phyloP scores from a whole-genome alignment of 257 asterid species.

The Solanum verrucosum region DNA sequence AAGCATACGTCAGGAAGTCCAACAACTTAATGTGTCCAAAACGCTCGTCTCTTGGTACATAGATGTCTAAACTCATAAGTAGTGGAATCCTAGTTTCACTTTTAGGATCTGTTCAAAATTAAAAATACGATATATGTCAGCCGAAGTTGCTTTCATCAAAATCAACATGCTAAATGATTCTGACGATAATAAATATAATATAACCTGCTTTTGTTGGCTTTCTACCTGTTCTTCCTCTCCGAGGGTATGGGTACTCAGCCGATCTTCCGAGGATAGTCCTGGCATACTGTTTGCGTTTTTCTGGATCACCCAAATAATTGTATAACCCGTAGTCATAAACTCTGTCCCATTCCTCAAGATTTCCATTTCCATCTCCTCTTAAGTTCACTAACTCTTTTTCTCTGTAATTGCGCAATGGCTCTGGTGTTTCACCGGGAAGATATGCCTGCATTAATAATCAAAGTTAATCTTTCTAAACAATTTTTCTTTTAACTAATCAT shows the following conservation, averaged over 20 bases:
- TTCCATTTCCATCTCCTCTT: slow-evolving; percentile 63
- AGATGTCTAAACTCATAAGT: slow-evolving; percentile 42
- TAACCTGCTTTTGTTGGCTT: slow-evolving; percentile 43
- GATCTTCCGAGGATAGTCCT: slow-evolving; percentile 70
- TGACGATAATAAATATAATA: no score
- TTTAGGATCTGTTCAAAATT: slow-evolving; percentile 38
- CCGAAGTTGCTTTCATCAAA: not conserved
- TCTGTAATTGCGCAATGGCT: slow-evolving; percentile 38
- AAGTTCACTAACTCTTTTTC: slow-evolving; percentile 50
- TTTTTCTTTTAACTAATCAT: no score
- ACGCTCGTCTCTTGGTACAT: slow-evolving; percentile 76
- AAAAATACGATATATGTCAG: not conserved
- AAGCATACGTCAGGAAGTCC: slow-evolving; percentile 57
- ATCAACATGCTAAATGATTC: not conserved
- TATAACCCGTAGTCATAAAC: slow-evolving; percentile 59
- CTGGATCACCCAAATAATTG: slow-evolving; percentile 70
- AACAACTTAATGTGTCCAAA: slow-evolving; percentile 68
- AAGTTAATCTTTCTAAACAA: no score
- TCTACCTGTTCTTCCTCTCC: slow-evolving; percentile 73
- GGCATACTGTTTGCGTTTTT: slow-evolving; percentile 35
- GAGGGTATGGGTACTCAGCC: slow-evolving; percentile 57
- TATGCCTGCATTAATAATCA: slow-evolving; percentile 27
- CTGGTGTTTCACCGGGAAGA: slow-evolving; percentile 67
- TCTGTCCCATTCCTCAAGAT: slow-evolving; percentile 65
- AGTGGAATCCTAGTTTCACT: slow-evolving; percentile 54